phyloP scores from a whole-genome alignment of 2,329 filamentous ascomycete species.

The Paradendryphiella salina region DNA sequence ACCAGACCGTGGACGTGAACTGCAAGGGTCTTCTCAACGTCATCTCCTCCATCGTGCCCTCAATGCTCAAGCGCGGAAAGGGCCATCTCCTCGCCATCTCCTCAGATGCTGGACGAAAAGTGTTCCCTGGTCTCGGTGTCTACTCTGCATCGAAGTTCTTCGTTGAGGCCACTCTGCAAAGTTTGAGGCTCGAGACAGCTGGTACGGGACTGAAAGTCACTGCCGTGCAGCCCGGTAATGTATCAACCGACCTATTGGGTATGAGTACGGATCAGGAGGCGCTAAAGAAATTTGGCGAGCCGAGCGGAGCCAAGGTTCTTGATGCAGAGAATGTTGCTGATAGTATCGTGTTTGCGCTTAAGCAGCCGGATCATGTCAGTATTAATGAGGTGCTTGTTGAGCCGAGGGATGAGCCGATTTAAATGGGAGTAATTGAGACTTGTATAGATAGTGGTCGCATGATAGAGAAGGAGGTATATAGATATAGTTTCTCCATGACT shows the following conservation, averaged over 20 bases:
- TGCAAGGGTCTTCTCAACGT: conserved; percentile 81
- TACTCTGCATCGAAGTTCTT: conserved; percentile 87
- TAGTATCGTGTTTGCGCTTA: conserved; percentile 73
- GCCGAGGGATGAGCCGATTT: conserved; percentile 46
- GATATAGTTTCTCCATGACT: too few relatives aligned
- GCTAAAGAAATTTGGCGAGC: conserved; percentile 76
- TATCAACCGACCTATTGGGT: conserved; percentile 69
- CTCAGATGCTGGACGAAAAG: conserved; percentile 78
- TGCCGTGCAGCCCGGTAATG: conserved; percentile 76
- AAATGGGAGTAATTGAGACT: not conserved
- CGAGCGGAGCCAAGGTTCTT: conserved; percentile 74
- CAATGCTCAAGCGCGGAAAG: conserved; percentile 68
- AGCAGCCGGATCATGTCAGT: conserved; percentile 73
- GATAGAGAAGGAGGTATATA: not conserved
- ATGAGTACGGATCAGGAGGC: conserved; percentile 79
- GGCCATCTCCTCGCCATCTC: conserved; percentile 82
- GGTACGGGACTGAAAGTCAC: conserved; percentile 74
- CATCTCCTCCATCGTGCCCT: conserved; percentile 68
- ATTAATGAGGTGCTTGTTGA: conserved; percentile 77
- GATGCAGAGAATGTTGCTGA: conserved; percentile 72
- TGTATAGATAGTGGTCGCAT: not conserved
- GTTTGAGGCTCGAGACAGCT: conserved; percentile 73
- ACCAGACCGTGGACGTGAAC: conserved; percentile 81
- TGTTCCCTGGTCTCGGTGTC: conserved; percentile 78
- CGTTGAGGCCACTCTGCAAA: conserved; percentile 78